A percentile compares a stretch with the other conserved stretches of the same genome.
Evolutionary conservation across 2,329 filamentous ascomycete genomes (phyloP).

Genomic region (Aspergillus calidoustus): DNA sequence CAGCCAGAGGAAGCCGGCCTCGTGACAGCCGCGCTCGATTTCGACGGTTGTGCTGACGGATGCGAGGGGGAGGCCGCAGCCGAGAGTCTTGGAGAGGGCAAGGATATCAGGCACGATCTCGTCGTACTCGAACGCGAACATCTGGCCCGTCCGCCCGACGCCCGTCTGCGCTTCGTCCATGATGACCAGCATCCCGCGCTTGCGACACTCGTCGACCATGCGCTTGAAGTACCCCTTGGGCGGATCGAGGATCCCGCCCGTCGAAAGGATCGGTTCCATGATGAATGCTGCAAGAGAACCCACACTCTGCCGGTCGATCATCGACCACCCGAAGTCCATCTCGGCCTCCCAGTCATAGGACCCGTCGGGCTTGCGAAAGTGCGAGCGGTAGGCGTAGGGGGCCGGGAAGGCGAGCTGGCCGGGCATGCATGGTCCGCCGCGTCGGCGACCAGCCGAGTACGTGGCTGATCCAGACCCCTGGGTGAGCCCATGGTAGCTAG

Average conservation of each 20-base stretch:
- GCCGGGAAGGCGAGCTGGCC: slow-evolving; percentile 63
- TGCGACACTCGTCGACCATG: slow-evolving; percentile 58
- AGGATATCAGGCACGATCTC: slow-evolving; percentile 63
- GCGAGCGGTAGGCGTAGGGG: slow-evolving; percentile 65
- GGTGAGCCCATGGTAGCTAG: slow-evolving; percentile 67
- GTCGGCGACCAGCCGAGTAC: slow-evolving; percentile 29
- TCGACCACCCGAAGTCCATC: slow-evolving; percentile 64
- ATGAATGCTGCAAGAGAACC: slow-evolving; percentile 68
- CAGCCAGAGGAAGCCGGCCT: slow-evolving; percentile 60
- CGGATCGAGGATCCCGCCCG: slow-evolving; percentile 64
- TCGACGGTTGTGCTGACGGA: slow-evolving; percentile 61
- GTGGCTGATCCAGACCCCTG: slow-evolving; percentile 57
- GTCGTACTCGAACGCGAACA: slow-evolving; percentile 62
- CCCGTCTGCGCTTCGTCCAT: slow-evolving; percentile 66
- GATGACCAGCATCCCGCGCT: slow-evolving; percentile 62
- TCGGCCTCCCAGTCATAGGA: slow-evolving; percentile 69
- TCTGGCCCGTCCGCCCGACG: slow-evolving; percentile 59
- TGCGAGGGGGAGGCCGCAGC: slow-evolving; percentile 63
- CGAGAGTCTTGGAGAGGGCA: slow-evolving; percentile 64
- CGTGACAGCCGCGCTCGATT: slow-evolving; percentile 55
- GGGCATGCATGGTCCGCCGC: slow-evolving; percentile 48
- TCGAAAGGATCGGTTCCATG: slow-evolving; percentile 63
- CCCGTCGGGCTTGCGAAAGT: slow-evolving; percentile 63
- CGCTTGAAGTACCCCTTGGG: slow-evolving; percentile 63
- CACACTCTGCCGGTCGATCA: slow-evolving; percentile 63